These are phyloP conservation scores for Venturiaceae sp. DNA, from an alignment of 2,329 filamentous ascomycete species.

Conservation along the genomic window DNA sequence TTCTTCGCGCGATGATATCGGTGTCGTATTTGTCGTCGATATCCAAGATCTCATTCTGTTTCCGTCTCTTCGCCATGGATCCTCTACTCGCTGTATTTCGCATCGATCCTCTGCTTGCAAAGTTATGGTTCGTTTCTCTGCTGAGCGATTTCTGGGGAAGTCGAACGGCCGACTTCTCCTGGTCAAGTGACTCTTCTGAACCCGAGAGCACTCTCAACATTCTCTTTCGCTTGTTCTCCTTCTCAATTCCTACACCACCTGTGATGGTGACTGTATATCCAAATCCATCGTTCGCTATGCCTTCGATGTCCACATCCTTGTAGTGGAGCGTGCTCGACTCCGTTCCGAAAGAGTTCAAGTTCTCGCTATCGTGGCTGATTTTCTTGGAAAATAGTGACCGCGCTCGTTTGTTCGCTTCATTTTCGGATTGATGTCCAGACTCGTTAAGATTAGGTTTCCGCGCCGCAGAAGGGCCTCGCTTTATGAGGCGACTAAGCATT, in stretches of 20 bases:
- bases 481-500: neutral
- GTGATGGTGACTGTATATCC: constrained; percentile 6
- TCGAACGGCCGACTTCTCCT: no score
- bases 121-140: neutral
- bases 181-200: no score
- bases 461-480: neutral
- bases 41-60: no score
- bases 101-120: neutral
- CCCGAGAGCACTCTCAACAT: neutral
- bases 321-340: neutral
- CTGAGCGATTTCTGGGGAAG: neutral
- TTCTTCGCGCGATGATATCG: no score
- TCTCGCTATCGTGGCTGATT: neutral
- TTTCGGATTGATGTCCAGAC: neutral
- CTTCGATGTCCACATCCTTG: constrained; percentile 1
- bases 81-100: neutral
- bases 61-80: neutral
- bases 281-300: constrained; percentile 1
- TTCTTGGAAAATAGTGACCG: neutral
- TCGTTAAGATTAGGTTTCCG: neutral
- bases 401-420: neutral
- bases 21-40: no score
- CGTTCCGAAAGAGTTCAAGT: neutral
- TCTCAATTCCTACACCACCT: neutral
- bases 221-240: neutral